phyloP scores from a whole-genome alignment of 2,329 filamentous ascomycete species.

The Venturiaceae sp. region DNA sequence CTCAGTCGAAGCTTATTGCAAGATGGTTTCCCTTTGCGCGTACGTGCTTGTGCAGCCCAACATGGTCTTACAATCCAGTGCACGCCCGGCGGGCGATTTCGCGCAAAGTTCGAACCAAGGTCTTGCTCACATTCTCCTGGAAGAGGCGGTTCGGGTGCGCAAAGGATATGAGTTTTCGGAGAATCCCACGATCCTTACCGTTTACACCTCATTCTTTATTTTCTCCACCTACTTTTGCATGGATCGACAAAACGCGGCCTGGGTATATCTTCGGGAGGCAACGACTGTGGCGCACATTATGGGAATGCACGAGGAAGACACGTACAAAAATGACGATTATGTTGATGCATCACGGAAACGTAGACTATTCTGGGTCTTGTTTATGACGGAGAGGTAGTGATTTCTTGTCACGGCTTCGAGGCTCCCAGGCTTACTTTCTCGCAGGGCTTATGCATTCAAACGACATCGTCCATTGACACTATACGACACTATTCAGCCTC shows the following conservation, averaged over 20 bases:
- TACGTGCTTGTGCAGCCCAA: slow-evolving; percentile 41
- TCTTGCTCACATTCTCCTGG: slow-evolving; percentile 38
- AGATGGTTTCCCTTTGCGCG: slow-evolving; percentile 41
- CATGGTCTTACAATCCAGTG: slow-evolving; percentile 29
- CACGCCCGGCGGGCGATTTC: slow-evolving; percentile 1
- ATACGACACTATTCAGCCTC: slow-evolving; percentile 47
- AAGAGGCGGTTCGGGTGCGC: slow-evolving; percentile 47
- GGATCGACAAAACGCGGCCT: slow-evolving; percentile 51
- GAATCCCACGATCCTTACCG: slow-evolving; percentile 42
- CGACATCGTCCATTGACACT: slow-evolving; percentile 54
- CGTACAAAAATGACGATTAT: slow-evolving; percentile 39
- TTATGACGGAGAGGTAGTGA: slow-evolving; percentile 48
- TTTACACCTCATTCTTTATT: slow-evolving; percentile 55
- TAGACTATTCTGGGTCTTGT: slow-evolving; percentile 53
- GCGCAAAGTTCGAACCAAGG: neutral
- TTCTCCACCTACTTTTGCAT: slow-evolving; percentile 53
- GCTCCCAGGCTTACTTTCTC: neutral
- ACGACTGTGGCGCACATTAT: slow-evolving; percentile 50
- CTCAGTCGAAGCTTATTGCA: slow-evolving; percentile 47
- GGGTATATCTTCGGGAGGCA: slow-evolving; percentile 53
- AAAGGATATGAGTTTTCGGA: slow-evolving; percentile 50
- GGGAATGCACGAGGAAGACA: slow-evolving; percentile 47
- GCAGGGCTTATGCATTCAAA: slow-evolving; percentile 54
- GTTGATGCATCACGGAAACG: slow-evolving; percentile 45
- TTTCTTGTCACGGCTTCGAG: neutral